Conservation (phyloP, 345 rosid genomes). For the Geranium rotundifolium region DNA sequence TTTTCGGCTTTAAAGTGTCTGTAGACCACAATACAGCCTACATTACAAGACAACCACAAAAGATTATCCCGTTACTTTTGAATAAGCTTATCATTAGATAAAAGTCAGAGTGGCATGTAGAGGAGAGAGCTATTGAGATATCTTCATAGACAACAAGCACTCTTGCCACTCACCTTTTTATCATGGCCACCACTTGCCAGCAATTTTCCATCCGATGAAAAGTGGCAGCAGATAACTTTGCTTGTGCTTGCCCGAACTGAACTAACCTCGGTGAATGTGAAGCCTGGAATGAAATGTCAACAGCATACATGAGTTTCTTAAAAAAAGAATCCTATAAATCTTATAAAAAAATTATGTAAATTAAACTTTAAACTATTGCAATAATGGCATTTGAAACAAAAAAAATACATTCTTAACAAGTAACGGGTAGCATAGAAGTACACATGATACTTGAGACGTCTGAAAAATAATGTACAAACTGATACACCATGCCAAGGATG, state of each 20-base stretch:
- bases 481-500: no score
- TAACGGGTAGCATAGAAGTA: no score
- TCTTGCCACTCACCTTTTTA: conserved; percentile 52
- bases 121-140: not conserved
- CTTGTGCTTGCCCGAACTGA: conserved; percentile 68
- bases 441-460: no score
- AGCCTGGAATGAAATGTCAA: conserved; percentile 33
- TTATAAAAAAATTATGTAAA: no score
- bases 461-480: no score
- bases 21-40: conserved; percentile 89
- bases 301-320: no score
- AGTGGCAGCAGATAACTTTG: conserved; percentile 80
- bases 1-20: conserved; percentile 58
- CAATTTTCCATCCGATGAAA: conserved; percentile 91
- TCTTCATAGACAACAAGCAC: not conserved
- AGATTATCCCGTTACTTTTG: not conserved
- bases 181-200: conserved; percentile 98
- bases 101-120: not conserved
- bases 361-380: no score
- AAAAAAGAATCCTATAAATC: no score
- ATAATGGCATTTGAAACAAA: no score
- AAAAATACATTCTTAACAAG: no score
- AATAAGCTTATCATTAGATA: not conserved
- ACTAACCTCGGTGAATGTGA: conserved; percentile 55
- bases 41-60: conserved; percentile 10